Evolutionary conservation across 2,329 filamentous ascomycete genomes (phyloP), one percentile per base, ranked within the genome.

Genomic region (Sordariomycetes sp.): DNA sequence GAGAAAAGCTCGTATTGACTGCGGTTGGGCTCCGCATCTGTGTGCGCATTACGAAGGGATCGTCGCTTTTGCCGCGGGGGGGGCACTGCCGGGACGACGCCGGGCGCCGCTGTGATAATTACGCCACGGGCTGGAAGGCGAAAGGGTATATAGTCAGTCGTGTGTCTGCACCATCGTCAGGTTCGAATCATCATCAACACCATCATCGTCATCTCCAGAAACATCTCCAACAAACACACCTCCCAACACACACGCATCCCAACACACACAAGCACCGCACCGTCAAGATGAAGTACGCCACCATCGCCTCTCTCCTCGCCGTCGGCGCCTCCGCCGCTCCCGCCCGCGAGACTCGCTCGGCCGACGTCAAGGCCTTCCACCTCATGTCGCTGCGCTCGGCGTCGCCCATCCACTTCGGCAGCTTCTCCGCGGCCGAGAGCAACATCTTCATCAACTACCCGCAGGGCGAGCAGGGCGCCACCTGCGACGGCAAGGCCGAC

Each of bases 321-420:
- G 42, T 45, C 16, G 47, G 49, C 43, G 46, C 44, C 40, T 33
- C 49, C n/a, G 50, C 51, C 32, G 42, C 44, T 17, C 46, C 50
- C 35, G 19, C 20, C 12, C 26, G 30, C 19, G 23, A 27, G 9
- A 15, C 30, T 19, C 8, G 17, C 25, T 18, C 34, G 10, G 38
- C 33, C 21, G 39, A 44, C 24, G 39, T 46, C 26, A 50, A 55
- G 30, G 48, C 53, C 34, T 78, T 78, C 48, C 53, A 57, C 42
- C 39, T 75, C 37, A 54, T 72, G 47, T 53, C 68, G 37, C 61
- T 75, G 36, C 63, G 61, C 39, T 68, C 70, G 21, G 66, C 58
- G 43, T 66, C 57, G 35, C 49, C 45, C 3, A 57, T 78, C 17
- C 72, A 77, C 44, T 64, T 64, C 40, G 40, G 52, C 16, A 30